phyloP scores from a whole-genome alignment of 2,329 filamentous ascomycete genomes.

The Erysiphe neolycopersici region DNA sequence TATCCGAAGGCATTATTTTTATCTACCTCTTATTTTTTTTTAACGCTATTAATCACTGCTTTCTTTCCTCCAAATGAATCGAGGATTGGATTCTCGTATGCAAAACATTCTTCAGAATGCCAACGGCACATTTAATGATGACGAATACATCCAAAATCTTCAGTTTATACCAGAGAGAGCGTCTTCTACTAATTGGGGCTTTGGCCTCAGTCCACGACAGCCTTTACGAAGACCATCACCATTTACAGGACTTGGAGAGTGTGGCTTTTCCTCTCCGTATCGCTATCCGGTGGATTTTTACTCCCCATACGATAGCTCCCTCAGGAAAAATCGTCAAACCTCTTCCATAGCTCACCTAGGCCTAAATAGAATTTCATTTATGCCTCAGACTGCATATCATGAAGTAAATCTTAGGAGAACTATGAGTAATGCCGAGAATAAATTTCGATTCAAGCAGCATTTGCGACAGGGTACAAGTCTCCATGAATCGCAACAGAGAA shows the following conservation, averaged over 20 bases:
- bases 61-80: constrained; percentile 2
- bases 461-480: constrained; percentile 5
- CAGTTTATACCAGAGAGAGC: constrained; percentile 1
- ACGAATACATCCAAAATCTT: constrained; percentile 1
- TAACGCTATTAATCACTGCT: no score
- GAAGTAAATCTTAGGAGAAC: constrained; percentile 3
- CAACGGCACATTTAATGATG: constrained; percentile 1
- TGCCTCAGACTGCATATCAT: constrained; percentile 3
- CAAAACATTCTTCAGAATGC: constrained; percentile 8
- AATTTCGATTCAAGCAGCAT: constrained; percentile 10
- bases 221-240: constrained; percentile 1
- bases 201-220: constrained; percentile 2
- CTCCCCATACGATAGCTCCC: neutral
- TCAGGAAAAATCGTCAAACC: neutral
- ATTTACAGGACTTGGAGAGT: constrained; percentile 2
- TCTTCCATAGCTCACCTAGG: neutral
- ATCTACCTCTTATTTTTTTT: no score
- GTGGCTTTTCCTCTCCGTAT: neutral
- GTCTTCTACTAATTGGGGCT: constrained; percentile 3
- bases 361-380: constrained; percentile 6
- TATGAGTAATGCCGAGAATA: constrained; percentile 8
- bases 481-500: constrained; percentile 1
- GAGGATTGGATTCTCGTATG: constrained; percentile 4
- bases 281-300: neutral
- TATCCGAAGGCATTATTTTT: no score